These are phyloP conservation scores for Termitomyces sp. DNA, from an alignment of 768 basidiomycete genomes.

Conservation along the genomic window DNA sequence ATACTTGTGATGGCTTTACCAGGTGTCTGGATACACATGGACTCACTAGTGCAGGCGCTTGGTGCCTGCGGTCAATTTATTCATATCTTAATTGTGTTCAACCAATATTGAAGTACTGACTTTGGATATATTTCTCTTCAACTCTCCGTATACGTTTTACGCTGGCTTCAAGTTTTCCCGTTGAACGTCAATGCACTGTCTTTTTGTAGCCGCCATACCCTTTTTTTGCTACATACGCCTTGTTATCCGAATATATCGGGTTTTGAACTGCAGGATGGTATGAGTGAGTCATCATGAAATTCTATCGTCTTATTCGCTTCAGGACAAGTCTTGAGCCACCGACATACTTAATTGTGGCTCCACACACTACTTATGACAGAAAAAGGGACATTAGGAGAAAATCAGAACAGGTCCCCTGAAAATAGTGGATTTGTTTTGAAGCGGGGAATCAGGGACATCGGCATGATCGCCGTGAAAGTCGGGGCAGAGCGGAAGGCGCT, in stretches of 20 bases:
- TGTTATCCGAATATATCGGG: background rate
- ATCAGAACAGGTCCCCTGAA: background rate
- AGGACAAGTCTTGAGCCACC: background rate
- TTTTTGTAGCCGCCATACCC: slow-evolving; percentile 4
- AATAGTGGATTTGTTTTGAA: background rate
- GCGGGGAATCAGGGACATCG: background rate
- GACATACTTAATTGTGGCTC: background rate
- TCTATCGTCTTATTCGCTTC: background rate
- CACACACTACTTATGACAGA: background rate
- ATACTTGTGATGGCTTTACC: background rate
- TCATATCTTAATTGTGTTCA: background rate
- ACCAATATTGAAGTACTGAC: background rate
- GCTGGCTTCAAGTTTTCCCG: background rate
- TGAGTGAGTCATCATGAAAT: background rate
- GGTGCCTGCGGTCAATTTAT: background rate
- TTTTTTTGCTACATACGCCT: background rate
- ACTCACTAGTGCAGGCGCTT: background rate
- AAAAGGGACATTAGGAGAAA: background rate
- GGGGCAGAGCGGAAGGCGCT: background rate
- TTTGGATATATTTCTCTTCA: background rate
- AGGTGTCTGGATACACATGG: background rate
- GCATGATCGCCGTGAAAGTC: background rate
- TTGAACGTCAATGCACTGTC: background rate
- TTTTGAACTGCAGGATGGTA: background rate
- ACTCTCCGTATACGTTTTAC: background rate